Evolutionary conservation across 2,329 filamentous ascomycete genomes (phyloP), one percentile per base, ranked within the genome.

Genomic region (Stachybotrys echinatus): DNA sequence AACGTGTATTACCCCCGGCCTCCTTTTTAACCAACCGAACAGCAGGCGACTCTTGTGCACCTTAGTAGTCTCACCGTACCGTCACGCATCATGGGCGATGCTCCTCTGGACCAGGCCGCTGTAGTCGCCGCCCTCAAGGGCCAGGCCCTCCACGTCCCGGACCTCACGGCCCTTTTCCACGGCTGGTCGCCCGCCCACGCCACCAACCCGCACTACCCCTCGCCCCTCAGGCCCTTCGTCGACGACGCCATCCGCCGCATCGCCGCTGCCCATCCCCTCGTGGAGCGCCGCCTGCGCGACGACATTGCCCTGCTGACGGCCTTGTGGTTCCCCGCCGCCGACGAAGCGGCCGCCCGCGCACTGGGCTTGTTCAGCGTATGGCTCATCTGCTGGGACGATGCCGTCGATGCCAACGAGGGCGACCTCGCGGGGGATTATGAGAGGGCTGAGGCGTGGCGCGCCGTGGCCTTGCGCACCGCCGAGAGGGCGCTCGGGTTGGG

Each of bases 321-420:
- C 5, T 45, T 60, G 23, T 58, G 54, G 50, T 67, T 56, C 31
- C 61, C 64, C 2, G 45, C 54, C 10, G 59, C 61, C 2, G 22
- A 39, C 4, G 52, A 48, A 44, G 31, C 43, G 1, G 50, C 48
- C n/a, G 42, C 65, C 3, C 50, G 58, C 27, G 53, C 54, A 6
- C 49, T 67, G 40, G 54, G 56, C 2, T 47, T 61, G 37, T 65
- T 57, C 39, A 55, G 53, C 18, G 52, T 58, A 31, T 67, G 65
- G 65, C 40, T 67, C 17, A 52, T 68, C 17, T 63, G 61, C 48
- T 68, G 65, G 65, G 64, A 67, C 20, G 65, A 68, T 39, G 56
- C 56, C 17, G 57, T 66, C 12, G 65, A 68, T 48, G 54, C 58
- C 17, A 57, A 58, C 40, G 61, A 64, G 53, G 54, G 56, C 17